Conservation (phyloP, 2,329 filamentous ascomycete genomes). For the Diaporthe citriasiana region DNA sequence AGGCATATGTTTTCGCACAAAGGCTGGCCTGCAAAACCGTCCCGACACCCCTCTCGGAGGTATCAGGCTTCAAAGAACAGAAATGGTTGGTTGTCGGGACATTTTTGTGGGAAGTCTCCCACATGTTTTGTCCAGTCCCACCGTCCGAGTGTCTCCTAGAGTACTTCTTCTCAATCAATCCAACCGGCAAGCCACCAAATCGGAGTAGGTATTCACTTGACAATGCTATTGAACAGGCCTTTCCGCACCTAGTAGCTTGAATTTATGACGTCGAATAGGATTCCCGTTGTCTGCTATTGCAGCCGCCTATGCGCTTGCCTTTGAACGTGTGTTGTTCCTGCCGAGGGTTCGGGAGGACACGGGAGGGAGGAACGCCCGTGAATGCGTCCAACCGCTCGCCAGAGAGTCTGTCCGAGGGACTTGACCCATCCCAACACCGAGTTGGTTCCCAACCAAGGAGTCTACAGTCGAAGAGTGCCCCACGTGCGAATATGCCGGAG, state of each 20-base stretch:
- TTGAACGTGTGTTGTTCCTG: not conserved
- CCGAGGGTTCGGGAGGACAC: not conserved
- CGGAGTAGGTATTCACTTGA: not conserved
- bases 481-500: not conserved
- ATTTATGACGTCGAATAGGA: not conserved
- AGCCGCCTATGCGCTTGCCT: not conserved
- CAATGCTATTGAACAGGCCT: not conserved
- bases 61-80: not conserved
- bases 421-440: not conserved
- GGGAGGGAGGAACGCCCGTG: not conserved
- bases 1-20: conserved; percentile 5
- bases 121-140: not conserved
- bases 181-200: not conserved
- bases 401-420: not conserved
- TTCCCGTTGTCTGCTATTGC: not conserved
- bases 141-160: not conserved
- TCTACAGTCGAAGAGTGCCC: not conserved
- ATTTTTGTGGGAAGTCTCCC: not conserved
- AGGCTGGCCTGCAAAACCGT: not conserved
- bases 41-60: not conserved
- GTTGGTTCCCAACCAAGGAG: no score
- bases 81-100: not conserved
- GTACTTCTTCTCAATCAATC: not conserved
- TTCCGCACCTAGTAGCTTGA: not conserved
- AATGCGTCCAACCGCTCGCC: not conserved